Evolutionary conservation across 164 flowering plant species (phyloP).

Genomic region (Chimonanthus salicifolius): DNA sequence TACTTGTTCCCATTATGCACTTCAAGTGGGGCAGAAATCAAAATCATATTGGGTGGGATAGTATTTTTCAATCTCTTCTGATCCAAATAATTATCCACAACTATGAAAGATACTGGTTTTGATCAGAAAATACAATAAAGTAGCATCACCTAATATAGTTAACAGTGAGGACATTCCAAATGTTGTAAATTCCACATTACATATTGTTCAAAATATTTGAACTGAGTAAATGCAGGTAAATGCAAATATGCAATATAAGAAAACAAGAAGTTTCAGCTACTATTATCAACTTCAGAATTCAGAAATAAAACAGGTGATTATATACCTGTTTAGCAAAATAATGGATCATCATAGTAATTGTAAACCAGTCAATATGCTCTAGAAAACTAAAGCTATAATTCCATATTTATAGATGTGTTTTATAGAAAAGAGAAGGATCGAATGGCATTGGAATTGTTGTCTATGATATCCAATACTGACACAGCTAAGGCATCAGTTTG

Average conservation of each 20-base stretch:
- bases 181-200: neutral
- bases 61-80: neutral
- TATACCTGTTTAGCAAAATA: neutral
- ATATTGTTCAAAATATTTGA: neutral
- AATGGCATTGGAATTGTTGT: neutral
- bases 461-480: neutral
- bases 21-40: neutral
- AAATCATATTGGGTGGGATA: neutral
- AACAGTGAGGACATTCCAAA: too few species aligned
- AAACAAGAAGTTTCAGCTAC: neutral
- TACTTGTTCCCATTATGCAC: neutral
- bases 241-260: neutral
- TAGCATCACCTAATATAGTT: too few species aligned
- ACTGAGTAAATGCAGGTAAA: neutral
- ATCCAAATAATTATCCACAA: neutral
- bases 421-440: too few species aligned
- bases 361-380: too few species aligned
- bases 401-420: too few species aligned
- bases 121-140: too few species aligned
- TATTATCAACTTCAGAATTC: neutral
- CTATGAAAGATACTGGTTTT: neutral
- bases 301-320: constrained; percentile 1
- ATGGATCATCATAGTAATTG: neutral
- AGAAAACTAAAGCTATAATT: too few species aligned
- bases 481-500: too few species aligned